phyloP scores from a whole-genome alignment of 2,329 filamentous ascomycete genomes.

The Ophiocordyceps sinensis region DNA sequence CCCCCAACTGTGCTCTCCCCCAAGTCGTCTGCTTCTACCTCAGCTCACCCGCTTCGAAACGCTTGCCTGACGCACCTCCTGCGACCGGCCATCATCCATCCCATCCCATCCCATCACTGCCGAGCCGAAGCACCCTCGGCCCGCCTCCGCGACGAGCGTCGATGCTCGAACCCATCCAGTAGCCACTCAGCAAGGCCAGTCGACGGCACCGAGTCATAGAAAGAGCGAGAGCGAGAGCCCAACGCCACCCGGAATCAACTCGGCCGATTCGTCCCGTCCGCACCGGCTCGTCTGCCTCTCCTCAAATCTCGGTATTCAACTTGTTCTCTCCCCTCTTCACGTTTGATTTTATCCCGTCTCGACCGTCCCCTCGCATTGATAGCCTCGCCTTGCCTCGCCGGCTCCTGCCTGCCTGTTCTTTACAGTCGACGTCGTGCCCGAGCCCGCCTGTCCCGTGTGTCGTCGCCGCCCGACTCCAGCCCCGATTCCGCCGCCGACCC shows the following conservation, averaged over 20 bases:
- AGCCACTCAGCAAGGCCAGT: not conserved
- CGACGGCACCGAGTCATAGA: not conserved
- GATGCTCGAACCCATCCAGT: not conserved
- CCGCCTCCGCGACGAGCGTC: not conserved
- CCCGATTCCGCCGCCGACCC: slow-evolving; percentile 4
- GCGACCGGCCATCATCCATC: not conserved
- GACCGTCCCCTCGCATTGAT: not conserved
- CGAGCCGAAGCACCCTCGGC: not conserved
- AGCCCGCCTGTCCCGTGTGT: not conserved
- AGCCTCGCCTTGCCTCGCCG: not conserved
- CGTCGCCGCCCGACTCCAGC: not conserved
- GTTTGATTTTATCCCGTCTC: not conserved
- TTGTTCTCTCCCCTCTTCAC: no score
- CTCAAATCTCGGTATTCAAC: no score
- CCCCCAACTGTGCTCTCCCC: no score
- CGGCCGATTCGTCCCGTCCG: not conserved
- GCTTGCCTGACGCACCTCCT: not conserved
- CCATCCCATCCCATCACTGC: not conserved
- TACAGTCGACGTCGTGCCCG: not conserved
- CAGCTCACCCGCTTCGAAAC: not conserved
- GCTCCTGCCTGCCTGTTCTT: not conserved
- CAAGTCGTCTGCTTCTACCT: not conserved
- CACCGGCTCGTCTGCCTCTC: not conserved
- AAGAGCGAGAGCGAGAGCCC: not conserved
- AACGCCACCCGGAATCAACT: not conserved